These are phyloP conservation scores for Cladosporium phlei DNA, from an alignment of 2,329 filamentous ascomycete species.

Conservation along the genomic window DNA sequence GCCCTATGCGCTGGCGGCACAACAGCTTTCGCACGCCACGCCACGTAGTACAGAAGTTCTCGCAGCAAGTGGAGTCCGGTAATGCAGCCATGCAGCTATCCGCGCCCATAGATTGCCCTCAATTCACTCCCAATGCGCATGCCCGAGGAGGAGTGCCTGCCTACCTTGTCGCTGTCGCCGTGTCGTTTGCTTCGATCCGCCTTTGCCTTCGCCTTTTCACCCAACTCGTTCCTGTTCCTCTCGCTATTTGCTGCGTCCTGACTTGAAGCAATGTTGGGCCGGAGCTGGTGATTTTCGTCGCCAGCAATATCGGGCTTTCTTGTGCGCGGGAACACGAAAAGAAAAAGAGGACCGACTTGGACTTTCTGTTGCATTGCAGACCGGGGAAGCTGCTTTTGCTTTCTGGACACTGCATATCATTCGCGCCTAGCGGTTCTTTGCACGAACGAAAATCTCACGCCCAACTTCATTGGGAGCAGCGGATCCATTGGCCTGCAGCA, in stretches of 20 bases:
- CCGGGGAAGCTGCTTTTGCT: not conserved
- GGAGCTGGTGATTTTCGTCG: slow-evolving; percentile 8
- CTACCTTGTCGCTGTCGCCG: not conserved
- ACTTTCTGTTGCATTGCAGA: slow-evolving; percentile 4
- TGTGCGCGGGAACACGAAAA: slow-evolving; percentile 3
- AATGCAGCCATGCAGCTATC: slow-evolving; percentile 15
- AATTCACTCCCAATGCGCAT: slow-evolving; percentile 11
- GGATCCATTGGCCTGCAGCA: slow-evolving; percentile 9
- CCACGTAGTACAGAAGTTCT: slow-evolving; percentile 15
- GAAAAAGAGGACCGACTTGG: not conserved
- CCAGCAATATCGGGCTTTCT: not conserved
- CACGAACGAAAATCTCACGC: slow-evolving; percentile 1
- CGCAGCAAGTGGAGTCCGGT: slow-evolving; percentile 12
- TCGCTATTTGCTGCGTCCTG: not conserved
- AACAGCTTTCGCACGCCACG: slow-evolving; percentile 8
- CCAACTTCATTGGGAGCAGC: slow-evolving; percentile 2
- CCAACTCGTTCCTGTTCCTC: not conserved
- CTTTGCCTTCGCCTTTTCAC: slow-evolving; percentile 2
- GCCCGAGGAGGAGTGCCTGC: no score
- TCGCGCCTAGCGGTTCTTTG: not conserved
- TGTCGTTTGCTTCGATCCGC: slow-evolving; percentile 3
- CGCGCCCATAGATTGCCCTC: no score
- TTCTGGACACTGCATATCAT: slow-evolving; percentile 6
- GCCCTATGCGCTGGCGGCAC: slow-evolving; percentile 12
- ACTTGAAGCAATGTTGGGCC: not conserved